phyloP scores from a whole-genome alignment of 202 grass and related monocot genomes.

The Schoenoplectus tabernaemontani region DNA sequence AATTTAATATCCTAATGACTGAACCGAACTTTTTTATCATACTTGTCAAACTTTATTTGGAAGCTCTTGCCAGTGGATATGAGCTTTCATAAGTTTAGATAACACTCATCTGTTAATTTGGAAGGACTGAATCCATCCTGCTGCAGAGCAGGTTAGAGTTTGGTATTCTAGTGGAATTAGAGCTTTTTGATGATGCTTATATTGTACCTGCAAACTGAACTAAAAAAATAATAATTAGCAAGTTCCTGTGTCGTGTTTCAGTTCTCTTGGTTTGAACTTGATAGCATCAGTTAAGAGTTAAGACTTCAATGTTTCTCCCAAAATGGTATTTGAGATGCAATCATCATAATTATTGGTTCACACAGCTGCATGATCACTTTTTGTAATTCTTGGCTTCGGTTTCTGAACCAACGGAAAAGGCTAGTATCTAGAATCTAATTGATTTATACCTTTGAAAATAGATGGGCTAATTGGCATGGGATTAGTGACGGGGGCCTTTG shows the following conservation, averaged over 20 bases:
- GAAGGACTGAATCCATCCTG: not conserved
- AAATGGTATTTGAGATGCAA: not conserved
- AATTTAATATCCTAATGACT: constrained; percentile 8
- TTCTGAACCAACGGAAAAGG: not conserved
- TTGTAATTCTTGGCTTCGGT: not conserved
- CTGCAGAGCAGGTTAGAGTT: not conserved
- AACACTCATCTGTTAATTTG: not conserved
- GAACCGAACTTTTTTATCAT: not conserved
- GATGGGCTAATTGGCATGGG: constrained; percentile 94
- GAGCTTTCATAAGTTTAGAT: not conserved
- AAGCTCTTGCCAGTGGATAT: not conserved
- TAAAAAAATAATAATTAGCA: not conserved
- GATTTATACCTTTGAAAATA: constrained; percentile 29
- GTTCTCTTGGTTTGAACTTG: not conserved
- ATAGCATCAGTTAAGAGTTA: not conserved
- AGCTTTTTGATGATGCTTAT: not conserved
- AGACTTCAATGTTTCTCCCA: not conserved
- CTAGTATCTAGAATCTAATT: not conserved
- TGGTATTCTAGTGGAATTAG: not conserved
- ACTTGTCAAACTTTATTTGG: not conserved
- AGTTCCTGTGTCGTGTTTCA: not conserved
- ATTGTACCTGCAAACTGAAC: not conserved
- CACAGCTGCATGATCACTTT: not conserved
- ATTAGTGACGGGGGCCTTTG: constrained; percentile 57
- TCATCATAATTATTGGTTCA: not conserved